These are phyloP conservation scores for Pelargonium myrrhifolium DNA, from an alignment of 441 rosid species.

Conservation along the genomic window DNA sequence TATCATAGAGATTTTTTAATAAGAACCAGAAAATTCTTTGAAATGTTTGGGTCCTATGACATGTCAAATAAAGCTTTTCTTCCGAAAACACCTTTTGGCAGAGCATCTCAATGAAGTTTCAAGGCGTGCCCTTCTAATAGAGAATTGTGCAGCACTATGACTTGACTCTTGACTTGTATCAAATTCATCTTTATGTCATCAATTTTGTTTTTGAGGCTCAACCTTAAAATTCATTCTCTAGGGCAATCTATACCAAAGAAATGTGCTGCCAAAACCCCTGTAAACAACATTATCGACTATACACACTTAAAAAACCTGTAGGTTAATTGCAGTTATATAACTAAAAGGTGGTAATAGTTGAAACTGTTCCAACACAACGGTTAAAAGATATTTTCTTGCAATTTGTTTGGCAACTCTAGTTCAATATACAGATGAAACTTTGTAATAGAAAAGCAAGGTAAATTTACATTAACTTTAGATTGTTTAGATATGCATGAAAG, in stretches of 20 bases:
- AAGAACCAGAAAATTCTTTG: not conserved
- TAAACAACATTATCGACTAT: not conserved
- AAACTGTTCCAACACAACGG: not conserved
- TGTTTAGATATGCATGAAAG: not conserved
- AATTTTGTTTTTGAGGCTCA: not conserved
- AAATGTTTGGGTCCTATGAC: not conserved
- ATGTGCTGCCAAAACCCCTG: not conserved
- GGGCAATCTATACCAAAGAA: not conserved
- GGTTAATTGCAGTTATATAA: not conserved
- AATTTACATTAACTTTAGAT: too few species aligned
- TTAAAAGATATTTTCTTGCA: not conserved
- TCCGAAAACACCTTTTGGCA: not conserved
- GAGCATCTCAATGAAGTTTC: not conserved
- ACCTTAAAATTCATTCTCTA: not conserved
- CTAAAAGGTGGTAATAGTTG: not conserved
- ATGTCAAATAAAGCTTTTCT: not conserved
- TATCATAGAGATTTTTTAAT: not conserved
- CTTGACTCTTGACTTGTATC: too few species aligned
- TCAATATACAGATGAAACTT: too few species aligned
- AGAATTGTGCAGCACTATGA: not conserved
- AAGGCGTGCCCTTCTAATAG: not conserved
- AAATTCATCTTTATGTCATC: not conserved
- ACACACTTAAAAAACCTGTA: not conserved
- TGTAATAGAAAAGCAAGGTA: not conserved
- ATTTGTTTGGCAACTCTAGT: not conserved